phyloP scores from a whole-genome alignment of 352 stramenopile genomes.

The Halophytophthora polymorphica region DNA sequence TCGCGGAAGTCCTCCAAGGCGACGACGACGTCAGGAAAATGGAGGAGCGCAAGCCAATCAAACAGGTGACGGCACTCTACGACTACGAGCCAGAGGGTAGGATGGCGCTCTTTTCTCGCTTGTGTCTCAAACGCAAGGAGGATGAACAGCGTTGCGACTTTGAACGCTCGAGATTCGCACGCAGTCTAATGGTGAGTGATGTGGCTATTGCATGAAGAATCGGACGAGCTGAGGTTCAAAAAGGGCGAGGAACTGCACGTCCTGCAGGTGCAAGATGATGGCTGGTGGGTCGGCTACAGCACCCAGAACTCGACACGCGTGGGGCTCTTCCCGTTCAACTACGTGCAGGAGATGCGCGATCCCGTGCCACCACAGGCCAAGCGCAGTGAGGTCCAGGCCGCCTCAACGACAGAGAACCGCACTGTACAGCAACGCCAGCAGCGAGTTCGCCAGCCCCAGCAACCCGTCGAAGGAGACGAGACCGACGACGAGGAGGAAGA shows the following conservation, averaged over 20 bases:
- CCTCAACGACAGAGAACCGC: slow-evolving; percentile 5
- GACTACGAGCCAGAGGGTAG: slow-evolving; percentile 66
- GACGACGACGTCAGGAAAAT: too few species aligned
- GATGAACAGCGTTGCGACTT: background rate
- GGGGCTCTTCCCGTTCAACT: slow-evolving; percentile 68
- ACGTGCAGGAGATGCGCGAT: slow-evolving; percentile 37
- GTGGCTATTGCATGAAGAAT: slow-evolving; percentile 22
- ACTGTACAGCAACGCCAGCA: slow-evolving; percentile 17
- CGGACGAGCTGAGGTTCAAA: slow-evolving; percentile 50
- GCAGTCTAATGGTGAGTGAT: background rate
- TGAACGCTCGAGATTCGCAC: background rate
- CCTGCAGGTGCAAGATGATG: slow-evolving; percentile 50
- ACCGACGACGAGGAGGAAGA: slow-evolving; percentile 4
- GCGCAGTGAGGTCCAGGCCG: slow-evolving; percentile 2
- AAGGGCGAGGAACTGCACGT: slow-evolving; percentile 48
- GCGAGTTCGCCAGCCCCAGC: slow-evolving; percentile 9
- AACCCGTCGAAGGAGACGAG: slow-evolving; percentile 8
- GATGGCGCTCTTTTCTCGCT: background rate
- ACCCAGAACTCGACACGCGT: slow-evolving; percentile 22
- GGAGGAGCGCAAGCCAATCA: slow-evolving; percentile 21
- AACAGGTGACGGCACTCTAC: slow-evolving; percentile 56
- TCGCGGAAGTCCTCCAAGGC: too few species aligned
- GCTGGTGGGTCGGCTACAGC: slow-evolving; percentile 56
- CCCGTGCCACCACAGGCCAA: background rate
- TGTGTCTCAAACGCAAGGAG: background rate